Conservation (phyloP, 2,329 filamentous ascomycete species). For the Myriosclerotinia curreyana region DNA sequence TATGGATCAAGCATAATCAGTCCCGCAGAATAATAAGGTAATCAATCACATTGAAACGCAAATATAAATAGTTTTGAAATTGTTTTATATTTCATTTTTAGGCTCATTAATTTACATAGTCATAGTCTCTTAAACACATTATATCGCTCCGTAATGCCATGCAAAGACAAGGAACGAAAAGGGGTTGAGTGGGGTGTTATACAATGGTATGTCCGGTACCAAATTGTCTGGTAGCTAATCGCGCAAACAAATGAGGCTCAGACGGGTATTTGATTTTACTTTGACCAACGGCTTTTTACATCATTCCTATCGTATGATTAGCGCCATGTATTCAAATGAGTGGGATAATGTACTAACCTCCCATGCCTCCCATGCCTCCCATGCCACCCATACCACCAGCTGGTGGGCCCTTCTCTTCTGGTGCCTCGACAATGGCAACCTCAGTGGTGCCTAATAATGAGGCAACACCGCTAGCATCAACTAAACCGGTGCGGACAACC, state of each 20-base stretch:
- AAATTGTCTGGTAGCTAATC: slow-evolving; percentile 15
- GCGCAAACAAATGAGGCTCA: slow-evolving; percentile 22
- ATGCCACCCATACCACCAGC: slow-evolving; percentile 69
- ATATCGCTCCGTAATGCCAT: slow-evolving; percentile 34
- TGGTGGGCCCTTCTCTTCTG: slow-evolving; percentile 74
- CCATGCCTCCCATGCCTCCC: slow-evolving; percentile 56
- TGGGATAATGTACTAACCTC: slow-evolving; percentile 30
- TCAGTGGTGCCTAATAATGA: slow-evolving; percentile 97
- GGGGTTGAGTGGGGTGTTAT: slow-evolving; percentile 37
- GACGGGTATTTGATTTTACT: slow-evolving; percentile 36
- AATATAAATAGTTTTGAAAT: slow-evolving; percentile 5
- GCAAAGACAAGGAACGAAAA: slow-evolving; percentile 35
- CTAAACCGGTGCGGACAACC: slow-evolving; percentile 94
- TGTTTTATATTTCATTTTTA: slow-evolving; percentile 18
- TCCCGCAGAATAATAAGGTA: too few relatives aligned
- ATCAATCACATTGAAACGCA: not conserved
- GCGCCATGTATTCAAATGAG: not conserved
- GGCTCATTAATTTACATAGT: slow-evolving; percentile 35
- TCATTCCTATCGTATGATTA: slow-evolving; percentile 35
- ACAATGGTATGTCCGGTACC: slow-evolving; percentile 32
- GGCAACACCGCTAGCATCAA: slow-evolving; percentile 93
- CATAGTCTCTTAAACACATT: slow-evolving; percentile 29
- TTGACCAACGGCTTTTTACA: slow-evolving; percentile 35
- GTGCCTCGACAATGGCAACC: slow-evolving; percentile 95
- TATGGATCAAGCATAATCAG: too few relatives aligned